These are phyloP conservation scores for Neospora caninum DNA, from an alignment of 169 alveolate genomes.

Conservation along the genomic window DNA sequence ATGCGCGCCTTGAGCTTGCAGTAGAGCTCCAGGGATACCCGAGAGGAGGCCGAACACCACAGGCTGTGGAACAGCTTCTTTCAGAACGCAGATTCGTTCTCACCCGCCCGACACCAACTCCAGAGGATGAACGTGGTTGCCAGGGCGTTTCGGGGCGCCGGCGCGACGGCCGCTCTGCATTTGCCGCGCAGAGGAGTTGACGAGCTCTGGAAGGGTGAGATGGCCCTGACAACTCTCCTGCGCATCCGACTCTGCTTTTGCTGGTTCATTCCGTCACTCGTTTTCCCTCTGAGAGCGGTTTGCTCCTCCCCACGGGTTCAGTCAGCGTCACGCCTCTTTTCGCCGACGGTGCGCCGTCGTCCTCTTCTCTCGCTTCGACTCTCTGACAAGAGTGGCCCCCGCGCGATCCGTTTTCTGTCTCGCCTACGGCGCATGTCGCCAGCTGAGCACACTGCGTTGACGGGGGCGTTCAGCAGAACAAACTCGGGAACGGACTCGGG, in stretches of 20 bases:
- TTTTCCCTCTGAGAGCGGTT: not conserved
- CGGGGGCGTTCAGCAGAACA: no score
- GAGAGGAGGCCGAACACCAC: no score
- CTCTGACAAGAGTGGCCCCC: not conserved
- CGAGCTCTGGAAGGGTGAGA: conserved; percentile 46
- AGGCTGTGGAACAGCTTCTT: no score
- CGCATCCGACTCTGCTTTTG: no score
- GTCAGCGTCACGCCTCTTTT: not conserved
- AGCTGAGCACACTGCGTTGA: no score
- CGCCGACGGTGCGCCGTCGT: not conserved
- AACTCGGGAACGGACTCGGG: no score
- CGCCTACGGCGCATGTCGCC: no score
- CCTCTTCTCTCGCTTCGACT: not conserved
- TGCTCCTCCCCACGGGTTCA: not conserved
- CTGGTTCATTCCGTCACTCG: not conserved
- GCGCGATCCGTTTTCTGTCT: no score
- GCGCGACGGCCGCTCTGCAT: not conserved
- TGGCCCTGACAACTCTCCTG: not conserved
- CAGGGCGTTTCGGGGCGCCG: not conserved
- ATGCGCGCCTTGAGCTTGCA: no score
- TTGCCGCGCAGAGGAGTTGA: conserved; percentile 33
- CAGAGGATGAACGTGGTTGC: not conserved
- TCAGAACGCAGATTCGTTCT: no score
- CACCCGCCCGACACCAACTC: not conserved
- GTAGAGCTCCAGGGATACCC: no score